Evolutionary conservation across 2,329 filamentous ascomycete species (phyloP).

Genomic region (Scedosporium aurantiacum): DNA sequence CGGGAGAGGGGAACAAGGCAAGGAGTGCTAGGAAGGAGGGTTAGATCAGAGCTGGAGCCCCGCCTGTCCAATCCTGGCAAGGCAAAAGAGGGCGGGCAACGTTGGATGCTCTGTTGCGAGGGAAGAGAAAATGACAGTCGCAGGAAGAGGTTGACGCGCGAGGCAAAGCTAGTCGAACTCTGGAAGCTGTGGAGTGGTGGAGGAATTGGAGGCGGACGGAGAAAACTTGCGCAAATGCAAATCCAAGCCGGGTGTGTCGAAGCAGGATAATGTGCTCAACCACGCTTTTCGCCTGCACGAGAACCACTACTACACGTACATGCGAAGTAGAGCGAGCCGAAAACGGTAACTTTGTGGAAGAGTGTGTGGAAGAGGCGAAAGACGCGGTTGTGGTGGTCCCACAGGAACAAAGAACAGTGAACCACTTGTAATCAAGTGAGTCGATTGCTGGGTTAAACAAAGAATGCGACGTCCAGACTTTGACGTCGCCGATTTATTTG

Average conservation of each 20-base stretch:
- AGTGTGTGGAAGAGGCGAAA: background rate
- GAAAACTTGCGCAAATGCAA: conserved; percentile 1
- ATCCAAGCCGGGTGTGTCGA: background rate
- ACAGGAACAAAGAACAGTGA: too few species aligned
- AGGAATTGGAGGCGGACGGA: background rate
- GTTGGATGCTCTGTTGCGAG: background rate
- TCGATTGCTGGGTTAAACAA: too few species aligned
- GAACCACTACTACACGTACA: background rate
- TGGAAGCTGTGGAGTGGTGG: background rate
- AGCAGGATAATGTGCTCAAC: background rate
- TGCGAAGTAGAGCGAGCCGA: background rate
- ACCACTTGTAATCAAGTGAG: background rate
- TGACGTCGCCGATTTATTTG: background rate
- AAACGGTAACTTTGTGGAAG: background rate
- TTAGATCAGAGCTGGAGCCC: background rate
- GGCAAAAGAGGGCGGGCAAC: background rate
- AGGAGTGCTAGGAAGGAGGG: background rate
- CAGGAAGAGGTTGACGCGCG: background rate
- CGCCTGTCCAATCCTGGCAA: background rate
- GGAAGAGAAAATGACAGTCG: background rate
- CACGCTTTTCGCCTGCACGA: background rate
- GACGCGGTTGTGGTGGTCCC: too few species aligned
- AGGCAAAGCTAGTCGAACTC: background rate
- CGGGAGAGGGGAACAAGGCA: background rate
- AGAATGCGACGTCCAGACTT: background rate